These are phyloP conservation scores for Moesziomyces sp. DNA, from an alignment of 1,284 basidiomycete species.

Conservation along the genomic window DNA sequence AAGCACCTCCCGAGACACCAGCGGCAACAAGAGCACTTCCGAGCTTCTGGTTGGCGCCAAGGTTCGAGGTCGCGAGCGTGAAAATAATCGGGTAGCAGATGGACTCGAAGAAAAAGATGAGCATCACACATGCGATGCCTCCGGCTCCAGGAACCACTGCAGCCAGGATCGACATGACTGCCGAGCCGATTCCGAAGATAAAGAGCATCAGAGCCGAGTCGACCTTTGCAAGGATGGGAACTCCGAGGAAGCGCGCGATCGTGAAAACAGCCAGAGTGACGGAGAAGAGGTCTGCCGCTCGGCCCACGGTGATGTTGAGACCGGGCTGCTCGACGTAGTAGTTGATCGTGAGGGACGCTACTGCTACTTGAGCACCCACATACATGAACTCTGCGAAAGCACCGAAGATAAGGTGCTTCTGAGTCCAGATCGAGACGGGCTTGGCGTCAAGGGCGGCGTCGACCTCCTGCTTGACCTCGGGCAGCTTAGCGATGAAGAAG, in stretches of 20 bases:
- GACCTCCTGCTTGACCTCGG: slow-evolving; percentile 74
- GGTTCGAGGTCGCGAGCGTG: slow-evolving; percentile 75
- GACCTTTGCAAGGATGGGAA: slow-evolving; percentile 74
- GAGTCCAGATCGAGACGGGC: slow-evolving; percentile 74
- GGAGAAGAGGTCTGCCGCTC: slow-evolving; percentile 69
- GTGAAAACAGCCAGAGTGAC: slow-evolving; percentile 75
- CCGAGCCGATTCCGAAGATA: slow-evolving; percentile 69
- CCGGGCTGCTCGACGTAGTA: slow-evolving; percentile 63
- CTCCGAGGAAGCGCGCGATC: slow-evolving; percentile 74
- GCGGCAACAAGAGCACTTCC: slow-evolving; percentile 38
- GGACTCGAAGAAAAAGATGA: slow-evolving; percentile 81
- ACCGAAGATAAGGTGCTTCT: slow-evolving; percentile 78
- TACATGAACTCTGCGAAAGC: slow-evolving; percentile 79
- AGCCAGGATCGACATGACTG: slow-evolving; percentile 73
- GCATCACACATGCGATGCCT: slow-evolving; percentile 76
- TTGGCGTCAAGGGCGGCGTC: slow-evolving; percentile 20
- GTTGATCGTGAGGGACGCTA: slow-evolving; percentile 80
- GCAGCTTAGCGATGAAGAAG: slow-evolving; percentile 79
- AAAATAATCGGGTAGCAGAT: slow-evolving; percentile 71
- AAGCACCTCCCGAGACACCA: slow-evolving; percentile 80
- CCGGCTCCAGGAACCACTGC: slow-evolving; percentile 72
- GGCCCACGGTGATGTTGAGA: slow-evolving; percentile 21
- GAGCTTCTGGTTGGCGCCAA: slow-evolving; percentile 45
- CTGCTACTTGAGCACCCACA: slow-evolving; percentile 78
- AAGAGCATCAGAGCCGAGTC: slow-evolving; percentile 76